phyloP scores from a whole-genome alignment of 176 grass and related monocot species.

The Urochloa ruziziensis region DNA sequence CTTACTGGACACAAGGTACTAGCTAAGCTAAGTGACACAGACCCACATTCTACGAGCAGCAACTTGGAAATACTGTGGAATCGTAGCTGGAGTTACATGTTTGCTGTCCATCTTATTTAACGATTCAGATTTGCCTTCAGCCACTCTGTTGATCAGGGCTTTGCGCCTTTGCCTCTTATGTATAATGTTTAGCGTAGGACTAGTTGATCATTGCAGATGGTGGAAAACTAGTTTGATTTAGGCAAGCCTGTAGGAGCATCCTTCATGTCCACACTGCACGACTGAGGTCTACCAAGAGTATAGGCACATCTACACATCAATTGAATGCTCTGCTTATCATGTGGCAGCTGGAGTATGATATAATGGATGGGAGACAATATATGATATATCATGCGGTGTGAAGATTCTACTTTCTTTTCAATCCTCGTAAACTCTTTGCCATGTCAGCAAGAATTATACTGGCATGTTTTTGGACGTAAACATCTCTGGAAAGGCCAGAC shows the following conservation, averaged over 20 bases:
- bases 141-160: background rate
- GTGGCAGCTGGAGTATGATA: background rate
- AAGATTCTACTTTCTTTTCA: background rate
- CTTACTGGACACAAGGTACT: constrained; percentile 80
- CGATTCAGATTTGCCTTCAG: background rate
- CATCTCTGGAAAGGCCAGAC: too few relatives aligned
- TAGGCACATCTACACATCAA: too few relatives aligned
- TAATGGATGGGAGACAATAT: too few relatives aligned
- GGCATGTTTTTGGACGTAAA: too few relatives aligned
- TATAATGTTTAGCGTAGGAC: background rate
- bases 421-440: background rate
- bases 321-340: background rate
- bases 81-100: constrained; percentile 13
- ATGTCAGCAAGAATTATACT: too few relatives aligned
- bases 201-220: background rate
- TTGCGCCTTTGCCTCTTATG: background rate
- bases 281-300: background rate
- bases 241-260: background rate
- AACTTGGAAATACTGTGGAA: background rate
- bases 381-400: background rate
- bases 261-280: background rate
- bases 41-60: background rate
- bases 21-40: constrained; percentile 2
- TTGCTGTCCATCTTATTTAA: background rate
- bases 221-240: background rate